These are phyloP conservation scores for Colletotrichum lindemuthianum DNA, from an alignment of 2,329 filamentous ascomycete genomes.

Conservation along the genomic window DNA sequence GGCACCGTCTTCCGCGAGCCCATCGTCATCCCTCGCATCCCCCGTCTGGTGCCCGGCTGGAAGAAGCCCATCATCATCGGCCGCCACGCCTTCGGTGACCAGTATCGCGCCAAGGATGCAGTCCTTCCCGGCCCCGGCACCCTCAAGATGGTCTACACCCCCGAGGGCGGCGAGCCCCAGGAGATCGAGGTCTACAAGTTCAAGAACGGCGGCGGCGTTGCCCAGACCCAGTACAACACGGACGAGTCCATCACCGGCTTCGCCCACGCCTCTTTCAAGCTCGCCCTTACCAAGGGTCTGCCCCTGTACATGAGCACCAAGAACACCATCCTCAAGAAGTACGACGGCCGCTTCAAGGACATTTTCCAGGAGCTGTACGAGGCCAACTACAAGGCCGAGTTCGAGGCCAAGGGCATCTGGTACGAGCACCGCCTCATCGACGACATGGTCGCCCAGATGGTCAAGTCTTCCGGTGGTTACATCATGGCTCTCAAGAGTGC, in stretches of 20 bases:
- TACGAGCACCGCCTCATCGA: slow-evolving; percentile 99
- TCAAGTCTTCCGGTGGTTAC: slow-evolving; percentile 97
- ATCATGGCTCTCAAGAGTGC: slow-evolving; percentile 98
- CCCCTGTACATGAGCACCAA: slow-evolving; percentile 99
- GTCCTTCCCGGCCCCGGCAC: slow-evolving; percentile 86
- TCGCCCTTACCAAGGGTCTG: slow-evolving; percentile 85
- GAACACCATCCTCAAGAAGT: slow-evolving; percentile 99
- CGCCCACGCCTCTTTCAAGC: slow-evolving; percentile 96
- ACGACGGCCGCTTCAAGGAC: slow-evolving; percentile 98
- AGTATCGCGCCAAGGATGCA: slow-evolving; percentile 95
- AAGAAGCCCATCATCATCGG: slow-evolving; percentile 99
- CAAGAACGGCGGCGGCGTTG: slow-evolving; percentile 82
- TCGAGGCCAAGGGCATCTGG: slow-evolving; percentile 94
- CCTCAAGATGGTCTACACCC: slow-evolving; percentile 94
- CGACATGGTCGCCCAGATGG: slow-evolving; percentile 99
- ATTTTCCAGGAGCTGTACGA: slow-evolving; percentile 99
- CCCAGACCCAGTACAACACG: slow-evolving; percentile 98
- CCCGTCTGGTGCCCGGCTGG: slow-evolving; percentile 95
- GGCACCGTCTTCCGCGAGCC: slow-evolving; percentile 99
- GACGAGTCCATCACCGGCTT: slow-evolving; percentile 95
- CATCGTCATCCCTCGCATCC: slow-evolving; percentile 94
- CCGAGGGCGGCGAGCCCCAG: slow-evolving; percentile 82
- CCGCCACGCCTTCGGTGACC: slow-evolving; percentile 97
- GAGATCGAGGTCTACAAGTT: slow-evolving; percentile 92
- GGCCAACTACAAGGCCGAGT: slow-evolving; percentile 83